These are phyloP conservation scores for Sicyos edulis DNA, from an alignment of 306 rosid species.

Conservation along the genomic window DNA sequence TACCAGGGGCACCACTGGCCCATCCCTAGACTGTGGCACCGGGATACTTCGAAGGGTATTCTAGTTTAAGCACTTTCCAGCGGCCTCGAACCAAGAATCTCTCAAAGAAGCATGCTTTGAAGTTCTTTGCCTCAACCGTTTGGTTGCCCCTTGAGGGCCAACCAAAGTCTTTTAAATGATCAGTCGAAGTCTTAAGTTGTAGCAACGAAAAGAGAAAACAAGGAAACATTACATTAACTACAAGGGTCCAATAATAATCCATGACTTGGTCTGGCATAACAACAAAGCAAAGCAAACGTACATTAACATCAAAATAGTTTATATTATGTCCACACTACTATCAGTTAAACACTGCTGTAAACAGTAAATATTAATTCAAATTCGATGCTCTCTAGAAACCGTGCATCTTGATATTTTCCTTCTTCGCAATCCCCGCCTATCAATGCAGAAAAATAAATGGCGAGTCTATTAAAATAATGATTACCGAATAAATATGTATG, in stretches of 20 bases:
- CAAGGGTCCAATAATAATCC: neutral
- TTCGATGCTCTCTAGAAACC: conserved; percentile 31
- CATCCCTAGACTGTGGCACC: no score
- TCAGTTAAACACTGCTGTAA: conserved; percentile 8
- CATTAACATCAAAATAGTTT: neutral
- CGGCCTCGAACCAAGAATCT: no score
- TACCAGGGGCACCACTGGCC: no score
- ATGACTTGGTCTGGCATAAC: neutral
- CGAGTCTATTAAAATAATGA: no score
- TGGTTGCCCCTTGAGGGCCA: no score
- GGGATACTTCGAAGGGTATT: no score
- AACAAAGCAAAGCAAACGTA: neutral
- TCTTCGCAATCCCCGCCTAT: conserved; percentile 47
- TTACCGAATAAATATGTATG: no score
- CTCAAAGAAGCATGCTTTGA: no score
- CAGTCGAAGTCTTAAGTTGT: no score
- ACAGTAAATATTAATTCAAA: neutral
- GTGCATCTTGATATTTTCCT: conserved; percentile 42
- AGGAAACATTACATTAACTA: neutral
- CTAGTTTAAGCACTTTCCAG: no score
- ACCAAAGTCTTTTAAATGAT: no score
- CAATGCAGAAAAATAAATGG: neutral
- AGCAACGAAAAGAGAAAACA: neutral
- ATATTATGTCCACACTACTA: neutral
- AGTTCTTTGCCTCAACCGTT: no score